phyloP scores from a whole-genome alignment of 2,329 filamentous ascomycete species.

The Penicillium psychrosexuale region DNA sequence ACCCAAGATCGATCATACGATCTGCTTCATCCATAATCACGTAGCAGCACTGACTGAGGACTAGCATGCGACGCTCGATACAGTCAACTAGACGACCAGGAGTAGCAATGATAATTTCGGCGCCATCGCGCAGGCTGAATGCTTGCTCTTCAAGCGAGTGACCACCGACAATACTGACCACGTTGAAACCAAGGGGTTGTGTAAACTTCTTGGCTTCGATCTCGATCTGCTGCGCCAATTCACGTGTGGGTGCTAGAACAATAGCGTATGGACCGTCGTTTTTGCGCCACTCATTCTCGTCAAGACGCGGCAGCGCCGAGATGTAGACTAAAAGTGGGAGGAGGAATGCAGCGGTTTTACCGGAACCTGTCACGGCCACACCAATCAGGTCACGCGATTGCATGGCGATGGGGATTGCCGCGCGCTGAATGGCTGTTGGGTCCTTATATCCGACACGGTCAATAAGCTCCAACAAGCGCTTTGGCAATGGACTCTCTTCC shows the following conservation, averaged over 20 bases:
- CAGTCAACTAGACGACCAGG: constrained; percentile 96
- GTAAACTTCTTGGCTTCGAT: constrained; percentile 91
- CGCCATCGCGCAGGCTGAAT: constrained; percentile 83
- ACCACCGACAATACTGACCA: constrained; percentile 96
- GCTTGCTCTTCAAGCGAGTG: constrained; percentile 93
- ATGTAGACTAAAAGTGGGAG: constrained; percentile 93
- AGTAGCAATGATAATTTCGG: constrained; percentile 97
- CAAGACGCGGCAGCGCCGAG: constrained; percentile 78
- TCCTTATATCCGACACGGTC: constrained; percentile 84
- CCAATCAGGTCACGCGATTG: constrained; percentile 95
- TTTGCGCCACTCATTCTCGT: constrained; percentile 76
- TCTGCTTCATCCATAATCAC: constrained; percentile 99
- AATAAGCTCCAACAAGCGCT: constrained; percentile 74
- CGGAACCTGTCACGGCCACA: constrained; percentile 95
- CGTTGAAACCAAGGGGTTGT: constrained; percentile 82
- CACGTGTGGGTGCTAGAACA: constrained; percentile 91
- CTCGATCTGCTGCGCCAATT: constrained; percentile 96
- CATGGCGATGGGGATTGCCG: constrained; percentile 90
- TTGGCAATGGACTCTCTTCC: constrained; percentile 78
- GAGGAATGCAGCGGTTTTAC: constrained; percentile 95
- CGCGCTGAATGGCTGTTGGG: constrained; percentile 86
- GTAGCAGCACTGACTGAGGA: constrained; percentile 95
- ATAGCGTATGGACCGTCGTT: constrained; percentile 97
- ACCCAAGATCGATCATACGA: constrained; percentile 97
- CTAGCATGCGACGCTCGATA: constrained; percentile 86